Evolutionary conservation across 805 yeast species (phyloP).

Genomic region (Maudiozyma turicensis): DNA sequence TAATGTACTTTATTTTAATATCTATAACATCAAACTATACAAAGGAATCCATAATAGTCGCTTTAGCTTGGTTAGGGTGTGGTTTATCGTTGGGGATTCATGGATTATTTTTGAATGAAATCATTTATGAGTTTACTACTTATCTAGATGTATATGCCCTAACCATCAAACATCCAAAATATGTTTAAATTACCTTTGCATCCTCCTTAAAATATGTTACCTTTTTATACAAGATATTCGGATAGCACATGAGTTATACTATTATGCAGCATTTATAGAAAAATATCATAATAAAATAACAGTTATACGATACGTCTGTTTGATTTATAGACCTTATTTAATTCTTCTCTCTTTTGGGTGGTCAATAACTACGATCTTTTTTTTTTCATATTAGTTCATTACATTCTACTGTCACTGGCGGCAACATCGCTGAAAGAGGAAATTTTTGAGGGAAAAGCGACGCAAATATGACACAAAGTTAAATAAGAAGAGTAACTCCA

Average conservation of each 20-base stretch:
- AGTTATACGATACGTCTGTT: no score
- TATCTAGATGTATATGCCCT: constrained; percentile 81
- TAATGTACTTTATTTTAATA: constrained; percentile 19
- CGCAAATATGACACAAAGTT: neutral
- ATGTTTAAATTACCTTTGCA: neutral
- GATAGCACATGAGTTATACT: no score
- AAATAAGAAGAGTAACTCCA: neutral
- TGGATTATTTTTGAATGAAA: constrained; percentile 62
- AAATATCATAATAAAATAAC: no score
- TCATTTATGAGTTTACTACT: constrained; percentile 67
- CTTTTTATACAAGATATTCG: no score
- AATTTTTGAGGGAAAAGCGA: neutral
- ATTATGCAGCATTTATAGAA: no score
- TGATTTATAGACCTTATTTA: no score
- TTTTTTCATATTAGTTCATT: neutral
- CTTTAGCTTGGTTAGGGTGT: constrained; percentile 55
- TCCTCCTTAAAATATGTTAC: neutral
- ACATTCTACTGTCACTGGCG: neutral
- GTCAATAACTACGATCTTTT: neutral
- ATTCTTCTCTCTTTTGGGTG: no score
- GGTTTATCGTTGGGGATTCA: constrained; percentile 62
- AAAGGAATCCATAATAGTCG: constrained; percentile 35
- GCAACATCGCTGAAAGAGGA: neutral
- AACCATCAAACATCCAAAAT: constrained; percentile 67
- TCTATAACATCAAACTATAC: constrained; percentile 24